Evolutionary conservation across 306 rosid genomes (phyloP).

Genomic region (Herpetospermum pedunculosum): DNA sequence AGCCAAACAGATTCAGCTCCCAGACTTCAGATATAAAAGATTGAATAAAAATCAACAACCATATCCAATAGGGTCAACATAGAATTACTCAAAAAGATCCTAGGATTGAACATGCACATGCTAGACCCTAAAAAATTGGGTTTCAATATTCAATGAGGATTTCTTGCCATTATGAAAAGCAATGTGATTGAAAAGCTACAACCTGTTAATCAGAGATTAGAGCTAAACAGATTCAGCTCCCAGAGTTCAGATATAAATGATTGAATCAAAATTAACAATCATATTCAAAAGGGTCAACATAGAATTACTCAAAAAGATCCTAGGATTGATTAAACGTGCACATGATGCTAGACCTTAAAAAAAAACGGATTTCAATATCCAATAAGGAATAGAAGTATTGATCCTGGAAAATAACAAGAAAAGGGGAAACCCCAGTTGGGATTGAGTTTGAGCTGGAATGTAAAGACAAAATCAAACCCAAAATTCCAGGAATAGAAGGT

Average conservation of each 20-base stretch:
- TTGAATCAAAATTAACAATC: not conserved
- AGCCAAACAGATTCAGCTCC: not conserved
- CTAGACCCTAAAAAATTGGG: not conserved
- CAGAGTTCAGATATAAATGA: not conserved
- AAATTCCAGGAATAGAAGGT: slow-evolving; percentile 2
- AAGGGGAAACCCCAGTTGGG: slow-evolving; percentile 19
- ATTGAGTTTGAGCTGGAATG: slow-evolving; percentile 20
- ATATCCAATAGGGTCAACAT: not conserved
- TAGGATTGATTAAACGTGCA: not conserved
- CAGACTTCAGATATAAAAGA: not conserved
- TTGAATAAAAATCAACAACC: not conserved
- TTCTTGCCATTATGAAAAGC: not conserved
- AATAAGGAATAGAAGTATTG: too few relatives aligned
- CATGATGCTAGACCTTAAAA: not conserved
- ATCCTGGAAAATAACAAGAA: too few relatives aligned
- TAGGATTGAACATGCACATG: not conserved
- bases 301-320: not conserved
- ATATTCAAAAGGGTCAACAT: not conserved
- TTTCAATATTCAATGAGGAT: not conserved
- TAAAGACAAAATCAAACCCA: slow-evolving; percentile 11
- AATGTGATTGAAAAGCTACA: slow-evolving; percentile 3
- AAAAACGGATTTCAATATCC: not conserved
- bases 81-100: not conserved
- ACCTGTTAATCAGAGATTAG: not conserved
- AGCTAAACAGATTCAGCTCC: not conserved